Base-by-base conservation (phyloP, 164 flowering plant species). In the Akebia trifoliata region DNA sequence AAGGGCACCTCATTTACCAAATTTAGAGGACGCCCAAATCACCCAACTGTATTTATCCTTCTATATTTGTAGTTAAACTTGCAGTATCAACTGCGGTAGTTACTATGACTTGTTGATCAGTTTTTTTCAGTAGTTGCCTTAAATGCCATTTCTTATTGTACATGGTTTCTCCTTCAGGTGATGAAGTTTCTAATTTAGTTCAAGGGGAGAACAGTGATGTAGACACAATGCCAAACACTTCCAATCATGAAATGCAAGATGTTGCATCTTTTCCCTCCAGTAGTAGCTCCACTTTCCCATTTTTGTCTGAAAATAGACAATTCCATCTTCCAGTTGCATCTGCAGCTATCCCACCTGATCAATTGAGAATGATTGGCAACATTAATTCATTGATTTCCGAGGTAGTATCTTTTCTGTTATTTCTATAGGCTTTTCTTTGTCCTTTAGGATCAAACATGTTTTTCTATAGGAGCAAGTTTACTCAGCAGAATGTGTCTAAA, bases 361-460 rank as follows among this genome's bases (percentile, higher is more conserved):
- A 94, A 65, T 62, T 74, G 74, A 80, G 83, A 67, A 78, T 73
- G 65, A 83, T 90, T 69, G 74, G 75, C 25, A 90, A 83, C 63
- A 94, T 94, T 11, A 78, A 83, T 56, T 56, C 79, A 44, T 62
- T 90, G 63, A 79, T 94, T 44, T 76, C 93, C 14, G 99, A 94
- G 97, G 99, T 94, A 73, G 47, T 7, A 21, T 31, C 21, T 29
- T 9, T 32, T 53, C 18, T 58, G 26, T 31, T 37, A 31, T 40
- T 61, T 44, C 5, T 43, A 3, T 22, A 28, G 21, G 10, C 4
- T 20, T 26, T 25, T 47, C 29, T 30, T 25, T 52, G n/a, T 21
- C 47, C 43, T 34, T 25, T 34, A 21, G 34, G 34, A 36, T 48
- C 18, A 36, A 54, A 62, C 29, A 12, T 54, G 37, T 50, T 36